Evolutionary conservation across 768 basidiomycete species (phyloP), one percentile per base, ranked within the genome.

Genomic region (Candolleomyces aberdarensis): DNA sequence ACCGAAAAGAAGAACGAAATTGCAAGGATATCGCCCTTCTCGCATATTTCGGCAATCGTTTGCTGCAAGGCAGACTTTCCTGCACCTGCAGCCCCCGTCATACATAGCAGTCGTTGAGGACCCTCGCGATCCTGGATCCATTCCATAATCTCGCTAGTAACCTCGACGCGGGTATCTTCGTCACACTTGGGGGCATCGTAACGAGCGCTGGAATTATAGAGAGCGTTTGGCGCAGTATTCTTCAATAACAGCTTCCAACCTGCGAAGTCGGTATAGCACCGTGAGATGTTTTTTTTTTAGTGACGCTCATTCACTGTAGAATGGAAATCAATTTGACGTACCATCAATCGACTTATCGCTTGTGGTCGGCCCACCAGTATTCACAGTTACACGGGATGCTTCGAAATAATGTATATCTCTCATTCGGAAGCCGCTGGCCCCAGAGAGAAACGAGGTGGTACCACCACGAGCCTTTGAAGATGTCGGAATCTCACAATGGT

Each of bases 1-100:
- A 69, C 63, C 0, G 71, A 75, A 64, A 76, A 75, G 62, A 77
- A 77, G 64, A 74, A 77, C 51, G 70, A 72, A 0, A 71, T 74
- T 31, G 70, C 71, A 9, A 76, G 67, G 6, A n/a, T 56, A 14
- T 58, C 63, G 32, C 22, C 20, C 39, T 47, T 60, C 58, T 44
- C 65, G 29, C 69, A 64, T 1, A 14, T 15, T 17, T 69, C 67
- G 6, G 70, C 68, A n/a, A 70, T 64, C 5, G 70, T 69, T 20
- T 66, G 70, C 11, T 66, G 65, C 13, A 73, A 64, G 5, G 70
- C 67, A 2, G 71, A 69, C 55, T 73, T 73, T 5, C 71, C 71
- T 20, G 66, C 61, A 3, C 72, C 72, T 8, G 66, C 70, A 52
- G 69, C 57, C 9, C 65, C 71, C 49, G 65, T 61, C 20, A 71